Evolutionary conservation across 2,329 filamentous ascomycete genomes (phyloP).

Genomic region (Fusarium sp.): DNA sequence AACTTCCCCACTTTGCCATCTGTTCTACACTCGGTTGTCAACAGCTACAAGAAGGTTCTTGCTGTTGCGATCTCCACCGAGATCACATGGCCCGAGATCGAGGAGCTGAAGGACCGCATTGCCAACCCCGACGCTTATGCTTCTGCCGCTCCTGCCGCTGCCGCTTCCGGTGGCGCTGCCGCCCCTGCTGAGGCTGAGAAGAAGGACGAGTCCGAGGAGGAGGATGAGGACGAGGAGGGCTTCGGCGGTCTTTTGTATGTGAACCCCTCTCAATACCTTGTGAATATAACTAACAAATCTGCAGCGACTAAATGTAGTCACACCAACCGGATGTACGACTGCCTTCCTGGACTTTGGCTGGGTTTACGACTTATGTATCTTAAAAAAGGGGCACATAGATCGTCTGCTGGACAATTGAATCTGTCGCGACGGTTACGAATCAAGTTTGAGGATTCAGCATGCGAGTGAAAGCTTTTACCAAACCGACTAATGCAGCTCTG

Average conservation of each 20-base stretch:
- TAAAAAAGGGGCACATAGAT: slow-evolving; percentile 56
- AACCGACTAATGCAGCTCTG: slow-evolving; percentile 17
- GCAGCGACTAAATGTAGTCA: slow-evolving; percentile 60
- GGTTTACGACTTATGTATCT: slow-evolving; percentile 55
- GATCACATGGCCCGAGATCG: slow-evolving; percentile 92
- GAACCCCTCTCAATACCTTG: not conserved
- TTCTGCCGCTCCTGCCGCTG: slow-evolving; percentile 76
- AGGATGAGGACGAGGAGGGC: slow-evolving; percentile 71
- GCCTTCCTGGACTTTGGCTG: slow-evolving; percentile 54
- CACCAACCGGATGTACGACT: slow-evolving; percentile 48
- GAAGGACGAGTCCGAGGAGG: slow-evolving; percentile 73
- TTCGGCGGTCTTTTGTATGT: slow-evolving; percentile 83
- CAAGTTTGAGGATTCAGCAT: slow-evolving; percentile 31
- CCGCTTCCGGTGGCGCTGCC: slow-evolving; percentile 61
- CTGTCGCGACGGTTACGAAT: slow-evolving; percentile 46
- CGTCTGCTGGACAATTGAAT: slow-evolving; percentile 54
- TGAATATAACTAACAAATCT: slow-evolving; percentile 50
- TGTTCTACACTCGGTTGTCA: slow-evolving; percentile 95
- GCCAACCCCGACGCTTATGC: slow-evolving; percentile 98
- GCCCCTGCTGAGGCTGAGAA: slow-evolving; percentile 68
- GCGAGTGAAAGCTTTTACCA: slow-evolving; percentile 36
- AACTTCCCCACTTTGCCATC: slow-evolving; percentile 97
- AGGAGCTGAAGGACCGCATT: slow-evolving; percentile 99
- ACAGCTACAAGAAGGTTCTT: slow-evolving; percentile 96
- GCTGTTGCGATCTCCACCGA: slow-evolving; percentile 90